Evolutionary conservation across 768 basidiomycete species (phyloP), one percentile per base, ranked within the genome.

Genomic region (Zangia roseola): DNA sequence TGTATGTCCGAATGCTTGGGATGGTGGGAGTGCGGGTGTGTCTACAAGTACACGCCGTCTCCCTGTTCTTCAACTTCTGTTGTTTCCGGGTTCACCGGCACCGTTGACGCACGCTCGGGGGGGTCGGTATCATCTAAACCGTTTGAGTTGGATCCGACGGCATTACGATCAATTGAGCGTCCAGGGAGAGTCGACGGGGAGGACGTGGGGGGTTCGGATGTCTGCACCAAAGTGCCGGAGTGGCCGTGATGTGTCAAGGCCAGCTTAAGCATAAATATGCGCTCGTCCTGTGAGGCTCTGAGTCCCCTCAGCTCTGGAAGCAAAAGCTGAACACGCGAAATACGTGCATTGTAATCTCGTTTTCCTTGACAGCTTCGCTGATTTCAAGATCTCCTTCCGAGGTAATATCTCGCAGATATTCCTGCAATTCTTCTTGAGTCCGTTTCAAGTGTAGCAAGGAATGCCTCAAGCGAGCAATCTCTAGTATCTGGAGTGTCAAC

Each of bases 221-320:
- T 23, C 21, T 53, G 53, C 20, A 43, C 45, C 8, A 67, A 48
- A 40, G 74, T 71, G 60, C 81, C 43, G 7, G 56, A 53, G 10
- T 83, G 66, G 2, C 85, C 86, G 56, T 86, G 87, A 59, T 83
- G 77, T 17, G 70, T 67, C 46, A 90, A 68, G 7, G 84, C 87
- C 58, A 83, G 69, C 63, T 77, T 80, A 43, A 90, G 73, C 43
- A 91, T 88, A 23, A 69, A 69, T 49, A 90, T 79, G 19, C 89
- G 76, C 59, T 92, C 90, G 59, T 86, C 79, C 67, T 91, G 90
- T 8, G 89, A 88, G 7, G 78, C 84, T 53, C 90, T 91, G 58
- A 23, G 54, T 25, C 48, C 24, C 12, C 40, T 65, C 44, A 58
- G 58, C 33, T n/a, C 39, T 33, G 23, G 43, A 37, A 26, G 42